These are phyloP conservation scores for Phytophthora fragariaefolia DNA, from an alignment of 352 stramenopile genomes.

Conservation along the genomic window DNA sequence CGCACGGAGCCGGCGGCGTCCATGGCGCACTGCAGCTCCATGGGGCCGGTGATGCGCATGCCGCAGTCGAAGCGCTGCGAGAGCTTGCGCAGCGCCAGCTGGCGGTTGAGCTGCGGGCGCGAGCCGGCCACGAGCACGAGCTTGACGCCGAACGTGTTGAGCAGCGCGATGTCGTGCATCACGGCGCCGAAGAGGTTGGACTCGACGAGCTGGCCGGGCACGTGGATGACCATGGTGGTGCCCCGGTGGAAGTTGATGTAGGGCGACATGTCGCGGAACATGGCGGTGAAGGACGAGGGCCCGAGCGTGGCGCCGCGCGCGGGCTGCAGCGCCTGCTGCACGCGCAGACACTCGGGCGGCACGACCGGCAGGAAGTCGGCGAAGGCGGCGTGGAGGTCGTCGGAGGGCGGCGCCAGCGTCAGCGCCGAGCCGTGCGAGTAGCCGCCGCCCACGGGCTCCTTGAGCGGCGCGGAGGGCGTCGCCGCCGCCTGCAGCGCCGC, in stretches of 20 bases:
- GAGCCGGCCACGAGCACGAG: conserved; percentile 96
- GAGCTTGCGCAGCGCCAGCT: conserved; percentile 80
- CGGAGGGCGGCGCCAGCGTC: conserved; percentile 4
- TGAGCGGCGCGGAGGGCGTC: conserved; percentile 15
- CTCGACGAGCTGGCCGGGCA: conserved; percentile 95
- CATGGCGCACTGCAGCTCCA: conserved; percentile 94
- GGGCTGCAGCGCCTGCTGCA: conserved; percentile 43
- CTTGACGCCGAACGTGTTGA: conserved; percentile 96
- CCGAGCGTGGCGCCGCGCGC: conserved; percentile 24
- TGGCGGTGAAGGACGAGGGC: conserved; percentile 83
- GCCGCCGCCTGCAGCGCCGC: conserved; percentile 20
- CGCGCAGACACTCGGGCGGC: conserved; percentile 76
- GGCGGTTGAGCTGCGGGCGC: conserved; percentile 94
- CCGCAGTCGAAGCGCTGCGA: conserved; percentile 78
- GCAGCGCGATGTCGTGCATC: conserved; percentile 95
- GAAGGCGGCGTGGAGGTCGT: conserved; percentile 30
- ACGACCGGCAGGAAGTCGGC: conserved; percentile 79
- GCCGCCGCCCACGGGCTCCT: conserved; percentile 18
- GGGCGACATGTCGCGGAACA: conserved; percentile 96
- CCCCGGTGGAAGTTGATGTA: conserved; percentile 98
- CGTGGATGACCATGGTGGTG: conserved; percentile 96
- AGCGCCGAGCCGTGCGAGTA: conserved; percentile 8
- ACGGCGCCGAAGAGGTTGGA: conserved; percentile 92
- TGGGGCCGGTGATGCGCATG: conserved; percentile 92
- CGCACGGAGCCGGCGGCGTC: conserved; percentile 93